Evolutionary conservation across 371 early-diverging fungal genomes (phyloP).

Genomic region (Rhizopus microsporus): DNA sequence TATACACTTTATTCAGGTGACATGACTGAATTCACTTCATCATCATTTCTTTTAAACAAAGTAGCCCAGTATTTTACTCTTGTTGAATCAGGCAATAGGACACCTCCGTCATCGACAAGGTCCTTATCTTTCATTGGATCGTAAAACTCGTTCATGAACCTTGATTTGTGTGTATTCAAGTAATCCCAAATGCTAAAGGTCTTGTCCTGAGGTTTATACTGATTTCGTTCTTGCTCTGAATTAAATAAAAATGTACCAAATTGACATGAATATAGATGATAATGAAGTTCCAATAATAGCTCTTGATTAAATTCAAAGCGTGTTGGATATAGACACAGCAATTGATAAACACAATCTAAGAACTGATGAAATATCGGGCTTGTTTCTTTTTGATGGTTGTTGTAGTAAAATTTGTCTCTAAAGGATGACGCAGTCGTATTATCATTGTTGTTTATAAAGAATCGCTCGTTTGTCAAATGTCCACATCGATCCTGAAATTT

Average conservation of each 20-base stretch:
- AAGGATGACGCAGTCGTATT: no score
- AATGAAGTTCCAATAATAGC: constrained; percentile 78
- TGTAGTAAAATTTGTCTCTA: neutral
- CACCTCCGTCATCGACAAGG: constrained; percentile 53
- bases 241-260: constrained; percentile 95
- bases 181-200: constrained; percentile 86
- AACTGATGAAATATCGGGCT: constrained; percentile 96
- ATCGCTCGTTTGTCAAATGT: constrained; percentile 78
- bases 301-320: constrained; percentile 92
- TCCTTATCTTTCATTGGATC: constrained; percentile 53
- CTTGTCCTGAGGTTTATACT: constrained; percentile 38
- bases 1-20: constrained; percentile 9
- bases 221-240: constrained; percentile 73
- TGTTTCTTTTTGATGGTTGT: constrained; percentile 71
- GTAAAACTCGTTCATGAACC: constrained; percentile 57
- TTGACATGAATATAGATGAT: constrained; percentile 86
- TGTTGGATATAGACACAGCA: constrained; percentile 84
- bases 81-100: constrained; percentile 62
- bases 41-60: constrained; percentile 56
- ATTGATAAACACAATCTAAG: constrained; percentile 91
- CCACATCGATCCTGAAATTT: constrained; percentile 94
- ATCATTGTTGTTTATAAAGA: constrained; percentile 51
- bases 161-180: constrained; percentile 57
- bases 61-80: constrained; percentile 74
- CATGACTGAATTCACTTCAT: constrained; percentile 55